Percentiles rank a stretch among this genome's conserved stretches.
These are phyloP conservation scores for Hypoxylon sp. DNA, from an alignment of 2,329 filamentous ascomycete genomes.

Conservation along the genomic window DNA sequence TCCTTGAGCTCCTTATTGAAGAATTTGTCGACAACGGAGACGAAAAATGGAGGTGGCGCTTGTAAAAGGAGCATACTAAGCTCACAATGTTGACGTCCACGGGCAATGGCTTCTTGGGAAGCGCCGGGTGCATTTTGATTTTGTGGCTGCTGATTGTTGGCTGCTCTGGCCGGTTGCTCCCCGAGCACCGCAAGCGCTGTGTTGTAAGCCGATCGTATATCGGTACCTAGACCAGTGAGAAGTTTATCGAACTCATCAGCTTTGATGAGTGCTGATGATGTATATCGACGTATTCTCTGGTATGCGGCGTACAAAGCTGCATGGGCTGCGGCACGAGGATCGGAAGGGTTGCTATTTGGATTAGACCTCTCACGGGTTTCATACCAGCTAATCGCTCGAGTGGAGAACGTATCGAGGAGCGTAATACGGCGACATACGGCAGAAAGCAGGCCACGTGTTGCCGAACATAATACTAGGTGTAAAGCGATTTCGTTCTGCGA, in stretches of 20 bases:
- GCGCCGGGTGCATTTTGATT: constrained; percentile 57
- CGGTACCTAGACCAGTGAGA: constrained; percentile 64
- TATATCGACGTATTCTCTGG: constrained; percentile 67
- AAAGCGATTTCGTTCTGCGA: constrained; percentile 71
- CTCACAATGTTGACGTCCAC: constrained; percentile 66
- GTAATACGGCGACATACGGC: constrained; percentile 76
- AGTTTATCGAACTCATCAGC: constrained; percentile 75
- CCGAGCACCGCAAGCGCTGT: constrained; percentile 62
- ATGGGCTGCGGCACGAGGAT: constrained; percentile 61
- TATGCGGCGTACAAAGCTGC: constrained; percentile 71
- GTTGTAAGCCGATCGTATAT: constrained; percentile 68
- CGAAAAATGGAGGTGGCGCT: constrained; percentile 63
- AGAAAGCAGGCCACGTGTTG: constrained; percentile 79
- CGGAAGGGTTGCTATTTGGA: constrained; percentile 57
- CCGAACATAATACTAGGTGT: constrained; percentile 79
- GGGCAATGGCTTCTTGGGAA: constrained; percentile 58
- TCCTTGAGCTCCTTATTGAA: constrained; percentile 72
- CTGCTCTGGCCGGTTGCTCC: constrained; percentile 62
- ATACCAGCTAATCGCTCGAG: constrained; percentile 66
- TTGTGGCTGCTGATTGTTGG: constrained; percentile 61
- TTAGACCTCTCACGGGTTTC: constrained; percentile 60
- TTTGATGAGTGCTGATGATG: constrained; percentile 68
- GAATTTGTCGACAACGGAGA: constrained; percentile 74
- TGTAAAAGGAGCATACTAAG: constrained; percentile 66
- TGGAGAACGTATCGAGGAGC: constrained; percentile 68